phyloP scores from a whole-genome alignment of 139 green algal genomes.

The Raphidocelis subcapitata region DNA sequence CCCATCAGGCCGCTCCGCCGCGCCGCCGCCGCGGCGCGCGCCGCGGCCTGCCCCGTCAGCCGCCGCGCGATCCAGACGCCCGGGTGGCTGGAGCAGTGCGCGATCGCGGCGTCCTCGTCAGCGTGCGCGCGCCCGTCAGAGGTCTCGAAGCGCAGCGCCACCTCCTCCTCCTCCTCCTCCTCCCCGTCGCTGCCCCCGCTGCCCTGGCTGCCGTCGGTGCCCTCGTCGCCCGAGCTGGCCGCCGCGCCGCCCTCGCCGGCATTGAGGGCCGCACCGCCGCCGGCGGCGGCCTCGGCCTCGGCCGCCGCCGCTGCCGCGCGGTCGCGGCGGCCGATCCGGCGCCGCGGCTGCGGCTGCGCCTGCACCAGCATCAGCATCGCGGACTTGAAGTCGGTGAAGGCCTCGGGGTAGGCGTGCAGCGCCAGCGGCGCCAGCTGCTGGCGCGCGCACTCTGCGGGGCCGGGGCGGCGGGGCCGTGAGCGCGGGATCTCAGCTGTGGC shows the following conservation, averaged over 20 bases:
- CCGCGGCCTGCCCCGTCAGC: neutral
- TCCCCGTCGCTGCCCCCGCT: neutral
- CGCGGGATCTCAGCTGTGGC: neutral
- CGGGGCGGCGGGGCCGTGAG: neutral
- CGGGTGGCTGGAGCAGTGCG: conserved; percentile 2
- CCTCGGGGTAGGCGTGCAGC: conserved; percentile 69
- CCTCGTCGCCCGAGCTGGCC: neutral
- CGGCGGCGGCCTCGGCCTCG: neutral
- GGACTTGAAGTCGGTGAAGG: conserved; percentile 71
- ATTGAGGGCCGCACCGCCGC: neutral
- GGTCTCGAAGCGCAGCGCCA: neutral
- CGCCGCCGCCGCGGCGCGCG: neutral
- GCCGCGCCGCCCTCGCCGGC: neutral
- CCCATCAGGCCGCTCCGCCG: neutral
- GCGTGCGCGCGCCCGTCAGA: neutral
- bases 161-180: conserved; percentile 1
- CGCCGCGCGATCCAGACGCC: conserved; percentile 1
- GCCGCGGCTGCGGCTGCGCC: conserved; percentile 30
- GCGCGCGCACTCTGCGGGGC: conserved; percentile 45
- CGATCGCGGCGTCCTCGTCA: neutral
- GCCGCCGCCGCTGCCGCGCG: neutral
- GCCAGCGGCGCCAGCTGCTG: conserved; percentile 59
- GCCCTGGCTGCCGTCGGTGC: neutral
- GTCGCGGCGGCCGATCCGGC: conserved; percentile 42
- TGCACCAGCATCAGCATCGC: conserved; percentile 55